Percentiles rank a stretch among this genome's conserved stretches.
phyloP scores from a whole-genome alignment of 169 alveolate genomes.

The Cryptosporidium muris region DNA sequence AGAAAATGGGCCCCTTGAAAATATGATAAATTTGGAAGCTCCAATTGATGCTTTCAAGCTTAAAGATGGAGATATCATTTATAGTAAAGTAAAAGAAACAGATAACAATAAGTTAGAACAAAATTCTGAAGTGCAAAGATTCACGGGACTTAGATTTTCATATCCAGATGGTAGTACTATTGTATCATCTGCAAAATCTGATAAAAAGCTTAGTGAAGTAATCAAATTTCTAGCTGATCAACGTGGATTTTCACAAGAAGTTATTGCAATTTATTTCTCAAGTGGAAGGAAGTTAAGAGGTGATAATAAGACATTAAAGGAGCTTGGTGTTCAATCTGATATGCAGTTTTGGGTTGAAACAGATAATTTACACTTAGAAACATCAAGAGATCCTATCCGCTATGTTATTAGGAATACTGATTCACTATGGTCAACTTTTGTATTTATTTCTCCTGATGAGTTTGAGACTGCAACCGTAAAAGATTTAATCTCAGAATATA shows the following conservation, averaged over 20 bases:
- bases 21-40: slow-evolving; percentile 53
- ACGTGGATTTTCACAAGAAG: slow-evolving; percentile 51
- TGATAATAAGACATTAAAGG: slow-evolving; percentile 41
- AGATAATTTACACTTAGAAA: slow-evolving; percentile 60
- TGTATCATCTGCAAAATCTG: slow-evolving; percentile 55
- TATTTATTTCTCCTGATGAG: slow-evolving; percentile 63
- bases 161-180: slow-evolving; percentile 67
- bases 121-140: neutral
- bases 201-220: slow-evolving; percentile 46
- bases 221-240: slow-evolving; percentile 54
- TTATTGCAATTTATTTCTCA: slow-evolving; percentile 57
- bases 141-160: slow-evolving; percentile 59
- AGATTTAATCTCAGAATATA: slow-evolving; percentile 62
- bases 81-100: slow-evolving; percentile 11
- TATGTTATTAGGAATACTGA: slow-evolving; percentile 69
- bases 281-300: slow-evolving; percentile 55
- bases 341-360: slow-evolving; percentile 70
- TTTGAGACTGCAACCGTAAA: slow-evolving; percentile 54
- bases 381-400: slow-evolving; percentile 60
- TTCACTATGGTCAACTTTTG: slow-evolving; percentile 61
- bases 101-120: neutral
- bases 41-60: slow-evolving; percentile 47
- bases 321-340: slow-evolving; percentile 56
- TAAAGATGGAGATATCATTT: slow-evolving; percentile 63
- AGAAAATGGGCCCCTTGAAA: slow-evolving; percentile 13